Evolutionary conservation across 805 yeast species (phyloP).

Genomic region (Zygoascus biomembranicola): DNA sequence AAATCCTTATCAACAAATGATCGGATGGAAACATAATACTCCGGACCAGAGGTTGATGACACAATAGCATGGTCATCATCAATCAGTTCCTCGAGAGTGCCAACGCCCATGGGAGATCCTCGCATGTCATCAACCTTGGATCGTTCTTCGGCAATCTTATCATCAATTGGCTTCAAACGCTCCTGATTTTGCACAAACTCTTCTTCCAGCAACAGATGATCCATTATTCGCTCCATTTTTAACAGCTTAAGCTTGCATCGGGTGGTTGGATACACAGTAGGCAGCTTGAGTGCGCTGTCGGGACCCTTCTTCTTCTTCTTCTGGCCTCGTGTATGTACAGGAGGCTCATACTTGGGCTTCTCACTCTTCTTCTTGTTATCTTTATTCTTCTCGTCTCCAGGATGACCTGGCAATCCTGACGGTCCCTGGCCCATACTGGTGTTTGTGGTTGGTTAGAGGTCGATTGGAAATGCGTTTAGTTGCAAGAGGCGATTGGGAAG

Average conservation of each 20-base stretch:
- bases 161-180: slow-evolving; percentile 90
- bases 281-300: slow-evolving; percentile 80
- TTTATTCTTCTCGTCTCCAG: slow-evolving; percentile 27
- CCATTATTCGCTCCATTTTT: slow-evolving; percentile 93
- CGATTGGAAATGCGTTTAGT: background rate
- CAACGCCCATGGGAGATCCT: slow-evolving; percentile 94
- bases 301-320: slow-evolving; percentile 82
- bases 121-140: slow-evolving; percentile 91
- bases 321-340: slow-evolving; percentile 90
- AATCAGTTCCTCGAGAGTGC: slow-evolving; percentile 92
- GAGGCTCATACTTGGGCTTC: slow-evolving; percentile 92
- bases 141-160: slow-evolving; percentile 92
- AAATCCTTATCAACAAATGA: slow-evolving; percentile 95
- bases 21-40: slow-evolving; percentile 90
- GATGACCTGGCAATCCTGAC: slow-evolving; percentile 25
- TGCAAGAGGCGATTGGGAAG: background rate
- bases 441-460: background rate
- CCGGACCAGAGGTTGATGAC: slow-evolving; percentile 92
- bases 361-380: slow-evolving; percentile 12
- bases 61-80: slow-evolving; percentile 99
- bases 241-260: slow-evolving; percentile 86
- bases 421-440: slow-evolving; percentile 26
- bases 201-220: slow-evolving; percentile 88
- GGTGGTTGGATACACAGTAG: slow-evolving; percentile 83
- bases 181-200: slow-evolving; percentile 94